phyloP scores from a whole-genome alignment of 306 rosid genomes.

The Lagenaria siceraria region DNA sequence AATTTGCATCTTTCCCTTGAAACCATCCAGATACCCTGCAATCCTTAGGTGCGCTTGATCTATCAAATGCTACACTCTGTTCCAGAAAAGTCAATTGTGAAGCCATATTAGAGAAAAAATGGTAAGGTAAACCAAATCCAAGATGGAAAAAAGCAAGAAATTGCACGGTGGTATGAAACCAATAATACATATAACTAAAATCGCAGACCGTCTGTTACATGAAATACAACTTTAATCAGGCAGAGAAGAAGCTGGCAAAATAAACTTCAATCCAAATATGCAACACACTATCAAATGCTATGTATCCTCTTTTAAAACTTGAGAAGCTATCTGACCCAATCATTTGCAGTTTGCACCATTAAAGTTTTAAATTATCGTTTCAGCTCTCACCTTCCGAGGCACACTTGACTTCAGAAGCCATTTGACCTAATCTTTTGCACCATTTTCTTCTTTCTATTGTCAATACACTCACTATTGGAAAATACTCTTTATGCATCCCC shows the following conservation, averaged over 20 bases:
- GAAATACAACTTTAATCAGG: neutral
- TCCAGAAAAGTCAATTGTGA: neutral
- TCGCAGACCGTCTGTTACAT: neutral
- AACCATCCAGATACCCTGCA: slow-evolving; percentile 92
- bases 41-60: slow-evolving; percentile 83
- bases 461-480: too few species aligned
- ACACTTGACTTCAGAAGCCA: too few species aligned
- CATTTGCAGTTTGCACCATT: neutral
- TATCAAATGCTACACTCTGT: slow-evolving; percentile 87
- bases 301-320: neutral
- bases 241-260: neutral
- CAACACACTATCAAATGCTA: neutral
- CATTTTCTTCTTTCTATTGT: neutral
- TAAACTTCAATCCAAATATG: neutral
- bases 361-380: too few species aligned
- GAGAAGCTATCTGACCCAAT: neutral
- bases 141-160: neutral
- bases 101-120: neutral
- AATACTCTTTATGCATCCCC: neutral
- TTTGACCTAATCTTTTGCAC: too few species aligned
- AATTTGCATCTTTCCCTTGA: slow-evolving; percentile 23
- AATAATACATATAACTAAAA: neutral
- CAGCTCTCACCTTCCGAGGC: too few species aligned
- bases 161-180: neutral
- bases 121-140: neutral